Evolutionary conservation across 805 yeast species (phyloP), one percentile per base, ranked within the genome.

Genomic region (Candida takata): DNA sequence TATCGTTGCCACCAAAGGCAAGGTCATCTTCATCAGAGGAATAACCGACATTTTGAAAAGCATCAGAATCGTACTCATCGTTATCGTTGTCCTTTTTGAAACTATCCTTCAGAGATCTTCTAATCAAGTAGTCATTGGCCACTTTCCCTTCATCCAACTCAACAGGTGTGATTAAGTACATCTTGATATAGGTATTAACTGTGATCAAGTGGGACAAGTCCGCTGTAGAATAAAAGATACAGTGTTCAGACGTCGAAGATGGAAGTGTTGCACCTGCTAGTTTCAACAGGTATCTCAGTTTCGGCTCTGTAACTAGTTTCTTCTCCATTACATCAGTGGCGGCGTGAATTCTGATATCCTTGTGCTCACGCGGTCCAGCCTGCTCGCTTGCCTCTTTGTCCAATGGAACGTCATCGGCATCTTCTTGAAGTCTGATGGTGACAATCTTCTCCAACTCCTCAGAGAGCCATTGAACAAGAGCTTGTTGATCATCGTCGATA

Each of bases 251-350:
- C 21, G 65, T 52, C 6, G 54, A 53, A 18, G 44, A 59, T 1
- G 77, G 74, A 12, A 70, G 36, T 5, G 55, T 60, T 38, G 67
- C 70, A 7, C 79, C 80, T 15, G 72, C 51, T 5, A 64, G 45
- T 8, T 54, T 51, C 34, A 79, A 54, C 13, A 78, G 51, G 21
- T 74, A 56, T 24, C 84, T 54, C 13, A 74, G 38, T 34, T 69
- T 60, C 3, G 77, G 68, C 36, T 77, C 74, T 14, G 62, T 64
- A 16, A 70, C 61, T 6, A 74, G 44, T 10, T 48, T 43, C n/a
- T 44, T 53, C 36, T 44, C 43, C 13, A 35, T 27, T 6, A 37
- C 47, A 5, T 45, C 40, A 6, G 51, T 56, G 10, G 45, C 43
- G 6, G 50, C 36, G 12, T 44, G 35, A 33, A 54, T 34, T n/a